Percentiles rank a stretch among this genome's conserved stretches.
These are phyloP conservation scores for Geotrichum aggregatum DNA, from an alignment of 1,139 yeast genomes.

Conservation along the genomic window DNA sequence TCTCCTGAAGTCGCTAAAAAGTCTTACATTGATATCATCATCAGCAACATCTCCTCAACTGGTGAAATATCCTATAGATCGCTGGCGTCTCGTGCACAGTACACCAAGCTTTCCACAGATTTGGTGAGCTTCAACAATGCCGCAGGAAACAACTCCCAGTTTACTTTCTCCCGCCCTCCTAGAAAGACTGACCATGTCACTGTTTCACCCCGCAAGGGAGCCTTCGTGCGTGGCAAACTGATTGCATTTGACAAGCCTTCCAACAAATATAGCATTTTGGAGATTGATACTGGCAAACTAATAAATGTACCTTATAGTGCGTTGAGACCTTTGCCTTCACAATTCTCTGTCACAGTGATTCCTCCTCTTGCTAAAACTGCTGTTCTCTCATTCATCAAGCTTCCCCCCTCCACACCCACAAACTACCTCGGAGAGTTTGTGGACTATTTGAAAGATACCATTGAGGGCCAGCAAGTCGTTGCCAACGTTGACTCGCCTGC, in stretches of 20 bases:
- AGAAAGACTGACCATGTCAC: slow-evolving; percentile 59
- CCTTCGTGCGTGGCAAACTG: slow-evolving; percentile 60
- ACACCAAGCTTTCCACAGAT: slow-evolving; percentile 36
- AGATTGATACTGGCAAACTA: slow-evolving; percentile 62
- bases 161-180: slow-evolving; percentile 39
- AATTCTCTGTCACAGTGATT: slow-evolving; percentile 43
- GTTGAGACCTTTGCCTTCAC: slow-evolving; percentile 54
- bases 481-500: slow-evolving; percentile 46
- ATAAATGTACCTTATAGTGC: slow-evolving; percentile 48
- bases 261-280: slow-evolving; percentile 50
- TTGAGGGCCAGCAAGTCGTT: slow-evolving; percentile 55
- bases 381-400: slow-evolving; percentile 51
- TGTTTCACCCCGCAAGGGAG: slow-evolving; percentile 52
- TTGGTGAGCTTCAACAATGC: slow-evolving; percentile 37
- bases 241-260: slow-evolving; percentile 48
- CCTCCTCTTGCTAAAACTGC: slow-evolving; percentile 61
- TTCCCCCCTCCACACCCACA: slow-evolving; percentile 58
- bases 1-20: slow-evolving; percentile 24
- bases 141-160: slow-evolving; percentile 42
- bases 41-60: slow-evolving; percentile 50
- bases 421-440: slow-evolving; percentile 61
- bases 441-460: slow-evolving; percentile 52
- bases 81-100: slow-evolving; percentile 26
- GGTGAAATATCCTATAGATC: slow-evolving; percentile 58
- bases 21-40: slow-evolving; percentile 58